A percentile compares a stretch with the other conserved stretches of the same genome.
Conservation (phyloP, 1,284 basidiomycete species). For the Inonotus obliquus region DNA sequence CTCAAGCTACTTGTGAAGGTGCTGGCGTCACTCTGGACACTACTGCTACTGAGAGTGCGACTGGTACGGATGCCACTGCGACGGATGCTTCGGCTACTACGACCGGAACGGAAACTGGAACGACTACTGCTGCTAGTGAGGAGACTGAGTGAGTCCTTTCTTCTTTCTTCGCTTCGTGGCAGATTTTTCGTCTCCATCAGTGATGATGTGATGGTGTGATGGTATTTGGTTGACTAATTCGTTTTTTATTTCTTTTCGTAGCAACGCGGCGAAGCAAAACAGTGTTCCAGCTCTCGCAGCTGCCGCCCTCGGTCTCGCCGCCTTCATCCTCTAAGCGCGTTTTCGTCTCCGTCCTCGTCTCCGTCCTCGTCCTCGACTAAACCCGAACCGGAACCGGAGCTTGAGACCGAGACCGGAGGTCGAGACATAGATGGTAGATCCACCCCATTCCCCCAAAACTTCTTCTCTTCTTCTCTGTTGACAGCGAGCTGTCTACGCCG, state of each 20-base stretch:
- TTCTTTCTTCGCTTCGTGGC: no score
- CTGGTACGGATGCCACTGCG: not conserved
- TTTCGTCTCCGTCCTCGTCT: not conserved
- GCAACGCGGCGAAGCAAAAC: slow-evolving; percentile 26
- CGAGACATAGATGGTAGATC: no score
- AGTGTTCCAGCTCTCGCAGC: slow-evolving; percentile 35
- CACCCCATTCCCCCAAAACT: not conserved
- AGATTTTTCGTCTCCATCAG: not conserved
- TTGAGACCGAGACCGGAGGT: no score
- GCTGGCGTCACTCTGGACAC: slow-evolving; percentile 52
- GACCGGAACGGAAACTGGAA: not conserved
- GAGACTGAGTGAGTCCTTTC: no score
- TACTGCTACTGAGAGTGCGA: slow-evolving; percentile 11
- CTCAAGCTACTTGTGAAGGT: slow-evolving; percentile 41
- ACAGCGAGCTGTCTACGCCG: no score
- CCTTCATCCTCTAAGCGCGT: slow-evolving; percentile 33
- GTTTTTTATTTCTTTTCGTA: not conserved
- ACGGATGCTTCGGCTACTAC: not conserved
- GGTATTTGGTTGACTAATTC: not conserved
- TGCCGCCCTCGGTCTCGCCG: slow-evolving; percentile 38
- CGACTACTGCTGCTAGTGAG: not conserved
- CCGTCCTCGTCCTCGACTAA: no score
- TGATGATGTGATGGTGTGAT: not conserved
- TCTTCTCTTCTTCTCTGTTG: not conserved
- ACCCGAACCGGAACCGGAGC: no score